Evolutionary conservation across 352 stramenopile species (phyloP).

Genomic region (Halophytophthora polymorphica): DNA sequence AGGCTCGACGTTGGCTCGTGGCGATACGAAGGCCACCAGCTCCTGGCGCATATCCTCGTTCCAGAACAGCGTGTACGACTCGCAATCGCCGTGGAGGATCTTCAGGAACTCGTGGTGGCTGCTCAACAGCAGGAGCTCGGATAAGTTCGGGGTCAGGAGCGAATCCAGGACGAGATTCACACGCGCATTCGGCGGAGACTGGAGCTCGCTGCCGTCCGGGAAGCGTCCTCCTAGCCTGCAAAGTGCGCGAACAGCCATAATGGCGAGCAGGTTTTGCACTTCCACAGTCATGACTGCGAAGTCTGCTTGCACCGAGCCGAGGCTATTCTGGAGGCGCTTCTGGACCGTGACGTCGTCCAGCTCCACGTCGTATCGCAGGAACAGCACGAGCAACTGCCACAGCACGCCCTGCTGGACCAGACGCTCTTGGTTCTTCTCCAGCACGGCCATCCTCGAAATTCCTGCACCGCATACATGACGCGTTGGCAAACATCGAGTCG

Average conservation of each 20-base stretch:
- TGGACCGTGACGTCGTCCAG: constrained; percentile 55
- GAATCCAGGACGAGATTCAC: constrained; percentile 48
- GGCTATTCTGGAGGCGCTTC: constrained; percentile 32
- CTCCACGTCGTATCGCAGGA: constrained; percentile 60
- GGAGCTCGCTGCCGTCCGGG: constrained; percentile 42
- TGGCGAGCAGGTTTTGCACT: constrained; percentile 66
- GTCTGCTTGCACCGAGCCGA: constrained; percentile 32
- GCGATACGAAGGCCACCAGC: constrained; percentile 45
- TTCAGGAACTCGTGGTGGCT: constrained; percentile 84
- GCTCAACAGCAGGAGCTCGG: constrained; percentile 49
- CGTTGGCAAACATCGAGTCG: too few species aligned
- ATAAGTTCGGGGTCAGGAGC: constrained; percentile 75
- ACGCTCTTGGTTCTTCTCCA: constrained; percentile 54
- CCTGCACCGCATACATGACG: too few species aligned
- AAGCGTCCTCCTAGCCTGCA: constrained; percentile 72
- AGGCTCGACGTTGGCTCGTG: constrained; percentile 37
- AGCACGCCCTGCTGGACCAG: constrained; percentile 51
- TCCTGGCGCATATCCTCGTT: constrained; percentile 74
- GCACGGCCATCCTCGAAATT: constrained; percentile 56
- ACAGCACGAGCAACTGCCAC: constrained; percentile 70
- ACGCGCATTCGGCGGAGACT: constrained; percentile 35
- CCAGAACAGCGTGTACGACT: constrained; percentile 83
- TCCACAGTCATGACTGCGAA: constrained; percentile 47
- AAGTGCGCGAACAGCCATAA: constrained; percentile 65
- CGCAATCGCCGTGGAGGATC: constrained; percentile 72